Evolutionary conservation across 116 monocot species (phyloP), one percentile per base, ranked within the genome.

Genomic region (Cymodocea nodosa): DNA sequence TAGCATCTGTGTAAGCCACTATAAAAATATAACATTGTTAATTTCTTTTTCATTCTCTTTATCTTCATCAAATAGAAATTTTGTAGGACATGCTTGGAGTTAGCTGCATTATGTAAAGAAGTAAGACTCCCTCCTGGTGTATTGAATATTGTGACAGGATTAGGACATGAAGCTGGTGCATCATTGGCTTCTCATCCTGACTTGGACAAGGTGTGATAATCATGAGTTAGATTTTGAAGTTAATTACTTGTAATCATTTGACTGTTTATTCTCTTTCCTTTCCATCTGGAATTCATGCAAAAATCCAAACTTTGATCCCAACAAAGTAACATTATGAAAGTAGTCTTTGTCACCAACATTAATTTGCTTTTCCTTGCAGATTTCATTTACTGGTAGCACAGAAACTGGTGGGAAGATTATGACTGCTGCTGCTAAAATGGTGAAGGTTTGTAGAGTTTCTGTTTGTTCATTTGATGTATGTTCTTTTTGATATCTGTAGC

Each of bases 351-450:
- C 64, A 22, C 12, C 14, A 12, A 64, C 44, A 23, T 2, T 64
- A 13, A 44, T 23, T 23, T 64, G 12, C 23, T 60, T 78, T 35
- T 55, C 71, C 17, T 40, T 67, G 44, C 71, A 99, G 99, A 73
- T 99, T 81, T 82, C 99, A 40, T 99, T 99, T 73, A 99, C 99
- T 65, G 99, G 99, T 66, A 99, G 99, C 39, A 77, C 84, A 25
- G 89, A 80, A 82, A 99, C 99, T 62, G 99, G 99, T 52, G 84
- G 67, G 74, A 89, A 70, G 62, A 65, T 99, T 65, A 99, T 99
- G 99, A 74, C 86, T 72, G 73, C 88, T 75, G 89, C 92, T 70
- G 86, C 99, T 39, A 83, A 92, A 76, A 44, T 77, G 69, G 79
- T 89, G 60, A 99, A 99, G 89, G 99, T 98, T 70, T 67, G 48